Conservation (phyloP, 352 stramenopile genomes). For the Phytophthora sp. region DNA sequence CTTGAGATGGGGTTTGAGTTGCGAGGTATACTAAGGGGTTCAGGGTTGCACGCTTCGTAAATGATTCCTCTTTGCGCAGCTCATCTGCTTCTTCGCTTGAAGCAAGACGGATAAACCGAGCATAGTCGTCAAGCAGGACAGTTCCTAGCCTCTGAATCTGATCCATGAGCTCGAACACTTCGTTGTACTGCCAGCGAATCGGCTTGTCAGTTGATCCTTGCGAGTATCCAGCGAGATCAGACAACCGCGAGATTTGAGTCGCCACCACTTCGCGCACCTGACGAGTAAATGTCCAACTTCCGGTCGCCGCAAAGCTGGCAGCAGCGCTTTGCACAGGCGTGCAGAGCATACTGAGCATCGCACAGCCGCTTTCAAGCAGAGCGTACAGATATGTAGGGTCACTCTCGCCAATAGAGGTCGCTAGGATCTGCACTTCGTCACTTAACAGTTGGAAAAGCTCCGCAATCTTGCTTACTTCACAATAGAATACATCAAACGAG, state of each 20-base stretch:
- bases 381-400: constrained; percentile 65
- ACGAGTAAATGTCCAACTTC: constrained; percentile 68
- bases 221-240: constrained; percentile 57
- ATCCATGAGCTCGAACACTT: constrained; percentile 70
- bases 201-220: constrained; percentile 29
- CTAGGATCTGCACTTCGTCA: constrained; percentile 59
- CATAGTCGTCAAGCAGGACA: constrained; percentile 62
- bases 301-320: constrained; percentile 44
- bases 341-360: constrained; percentile 72
- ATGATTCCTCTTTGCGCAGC: constrained; percentile 61
- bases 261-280: constrained; percentile 66
- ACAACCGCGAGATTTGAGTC: constrained; percentile 69
- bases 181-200: constrained; percentile 56
- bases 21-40: constrained; percentile 80
- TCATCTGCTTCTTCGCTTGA: constrained; percentile 59
- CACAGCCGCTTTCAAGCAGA: constrained; percentile 70
- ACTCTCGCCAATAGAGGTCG: constrained; percentile 62
- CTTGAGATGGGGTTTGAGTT: constrained; percentile 39
- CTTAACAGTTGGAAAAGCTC: constrained; percentile 71
- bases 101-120: constrained; percentile 48
- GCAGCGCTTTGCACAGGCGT: constrained; percentile 41
- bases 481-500: constrained; percentile 90
- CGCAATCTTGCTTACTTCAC: constrained; percentile 80
- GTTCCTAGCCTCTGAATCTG: constrained; percentile 66
- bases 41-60: constrained; percentile 64